These are phyloP conservation scores for Talaromyces marneffei DNA, from an alignment of 2,329 filamentous ascomycete species.

Conservation along the genomic window DNA sequence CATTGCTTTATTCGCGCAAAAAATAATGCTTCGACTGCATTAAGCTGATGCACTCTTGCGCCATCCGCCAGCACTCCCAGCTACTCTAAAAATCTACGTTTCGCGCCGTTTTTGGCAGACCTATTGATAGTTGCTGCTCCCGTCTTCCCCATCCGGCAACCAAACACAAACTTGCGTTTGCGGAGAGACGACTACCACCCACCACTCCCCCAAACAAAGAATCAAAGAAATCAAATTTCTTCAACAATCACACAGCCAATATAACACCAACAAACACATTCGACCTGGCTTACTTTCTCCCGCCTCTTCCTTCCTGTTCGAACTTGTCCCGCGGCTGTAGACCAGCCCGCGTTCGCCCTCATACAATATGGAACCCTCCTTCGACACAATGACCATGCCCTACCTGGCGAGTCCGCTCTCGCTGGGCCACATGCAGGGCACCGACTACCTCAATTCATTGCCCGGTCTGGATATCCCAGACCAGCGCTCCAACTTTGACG, in stretches of 20 bases:
- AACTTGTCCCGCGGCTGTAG: constrained; percentile 4
- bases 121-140: neutral
- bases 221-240: neutral
- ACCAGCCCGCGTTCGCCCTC: constrained; percentile 7
- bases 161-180: constrained; percentile 5
- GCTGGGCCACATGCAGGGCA: constrained; percentile 47
- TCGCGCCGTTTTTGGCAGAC: constrained; percentile 9
- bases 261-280: neutral
- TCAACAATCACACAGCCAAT: neutral
- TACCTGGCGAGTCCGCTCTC: constrained; percentile 55
- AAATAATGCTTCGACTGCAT: neutral
- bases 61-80: neutral
- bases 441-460: constrained; percentile 45
- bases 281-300: constrained; percentile 1
- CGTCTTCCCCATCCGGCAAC: constrained; percentile 11
- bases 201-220: constrained; percentile 1
- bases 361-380: constrained; percentile 47
- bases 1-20: neutral
- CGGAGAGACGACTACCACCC: constrained; percentile 4
- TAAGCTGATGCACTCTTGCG: neutral
- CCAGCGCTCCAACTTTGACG: constrained; percentile 55
- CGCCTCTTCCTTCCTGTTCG: neutral
- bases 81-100: neutral
- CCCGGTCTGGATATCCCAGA: constrained; percentile 52
- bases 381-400: constrained; percentile 58